Base-by-base conservation (phyloP, 2,329 filamentous ascomycete genomes). In the Claviceps citrina region DNA sequence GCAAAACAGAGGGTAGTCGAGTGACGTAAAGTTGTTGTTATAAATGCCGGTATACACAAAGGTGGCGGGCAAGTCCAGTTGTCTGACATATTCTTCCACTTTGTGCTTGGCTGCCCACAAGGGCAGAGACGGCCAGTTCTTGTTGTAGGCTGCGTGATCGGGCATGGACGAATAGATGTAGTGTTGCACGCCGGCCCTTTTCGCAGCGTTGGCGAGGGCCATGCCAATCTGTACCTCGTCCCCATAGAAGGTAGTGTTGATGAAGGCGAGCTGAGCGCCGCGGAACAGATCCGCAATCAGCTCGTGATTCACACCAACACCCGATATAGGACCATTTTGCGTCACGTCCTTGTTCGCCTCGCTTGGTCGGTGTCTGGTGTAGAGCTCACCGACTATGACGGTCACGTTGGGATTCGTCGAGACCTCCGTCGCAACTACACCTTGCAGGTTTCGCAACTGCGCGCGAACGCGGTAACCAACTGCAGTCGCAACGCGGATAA, bases 151-250 rank as follows among this genome's bases (percentile, higher is more conserved):
- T 13, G 81, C 80, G 59, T 96, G 87, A 53, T 96, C 87, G 4
- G 91, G 89, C 87, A 96, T 94, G 53, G 85, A 93, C 49, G 85
- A 93, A 64, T 95, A 98, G 56, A 98, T 75, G 60, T 86, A 95
- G 61, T 96, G 91, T 52, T 86, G 77, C 35, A 96, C 76, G 37
- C 83, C 78, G 30, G 81, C 82, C 51, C 73, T 78, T 59, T 91
- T 89, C 39, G 89, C 89, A 12, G 85, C 86, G 54, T 94, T 84
- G 44, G 87, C 91, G 44, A 95, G 71, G 2, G 84, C 82, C 57
- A 82, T 80, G 46, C 91, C 91, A 49, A 95, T 93, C 30, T 79
- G 77, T 43, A 91, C 72, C 66, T 98, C 91, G 61, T 96, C 86
- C 38, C 89, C 91, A 66, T 93, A 94, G 53, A 93, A 93, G 5